Conservation (phyloP, 2,329 filamentous ascomycete genomes). For the Coleophoma crateriformis region DNA sequence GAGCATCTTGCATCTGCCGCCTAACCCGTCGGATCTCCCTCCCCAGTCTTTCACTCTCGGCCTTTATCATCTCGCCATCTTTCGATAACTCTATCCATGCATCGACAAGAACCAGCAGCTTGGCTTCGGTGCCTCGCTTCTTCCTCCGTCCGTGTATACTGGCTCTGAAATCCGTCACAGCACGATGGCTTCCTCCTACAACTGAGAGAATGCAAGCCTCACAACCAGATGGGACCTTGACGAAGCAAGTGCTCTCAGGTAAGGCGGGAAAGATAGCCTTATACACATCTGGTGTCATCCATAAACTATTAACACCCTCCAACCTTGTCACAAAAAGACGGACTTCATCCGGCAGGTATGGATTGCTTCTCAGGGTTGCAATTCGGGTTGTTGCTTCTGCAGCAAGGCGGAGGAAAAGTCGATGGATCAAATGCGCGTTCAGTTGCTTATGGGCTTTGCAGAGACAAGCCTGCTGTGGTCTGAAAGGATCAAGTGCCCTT, state of each 20-base stretch:
- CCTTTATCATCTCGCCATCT: not conserved
- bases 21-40: constrained; percentile 9
- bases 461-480: constrained; percentile 23
- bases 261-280: constrained; percentile 23
- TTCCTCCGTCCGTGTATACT: constrained; percentile 33
- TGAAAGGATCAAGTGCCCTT: not conserved
- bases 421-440: constrained; percentile 36
- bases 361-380: constrained; percentile 15
- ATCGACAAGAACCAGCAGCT: constrained; percentile 13
- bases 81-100: constrained; percentile 12
- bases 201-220: constrained; percentile 47
- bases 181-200: constrained; percentile 36
- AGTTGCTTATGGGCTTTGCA: constrained; percentile 36
- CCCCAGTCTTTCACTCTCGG: constrained; percentile 6
- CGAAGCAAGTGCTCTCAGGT: constrained; percentile 24
- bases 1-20: constrained; percentile 9
- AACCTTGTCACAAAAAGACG: constrained; percentile 8
- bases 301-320: constrained; percentile 16
- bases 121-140: constrained; percentile 4
- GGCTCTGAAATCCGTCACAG: constrained; percentile 40
- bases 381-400: constrained; percentile 34
- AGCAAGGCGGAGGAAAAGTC: constrained; percentile 35
- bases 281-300: constrained; percentile 33
- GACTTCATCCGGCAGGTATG: constrained; percentile 9
- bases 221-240: constrained; percentile 32